Percentiles rank a stretch among this genome's conserved stretches.
Conservation (phyloP, 108 stramenopile species). For the Cyclotella kingstonii region DNA sequence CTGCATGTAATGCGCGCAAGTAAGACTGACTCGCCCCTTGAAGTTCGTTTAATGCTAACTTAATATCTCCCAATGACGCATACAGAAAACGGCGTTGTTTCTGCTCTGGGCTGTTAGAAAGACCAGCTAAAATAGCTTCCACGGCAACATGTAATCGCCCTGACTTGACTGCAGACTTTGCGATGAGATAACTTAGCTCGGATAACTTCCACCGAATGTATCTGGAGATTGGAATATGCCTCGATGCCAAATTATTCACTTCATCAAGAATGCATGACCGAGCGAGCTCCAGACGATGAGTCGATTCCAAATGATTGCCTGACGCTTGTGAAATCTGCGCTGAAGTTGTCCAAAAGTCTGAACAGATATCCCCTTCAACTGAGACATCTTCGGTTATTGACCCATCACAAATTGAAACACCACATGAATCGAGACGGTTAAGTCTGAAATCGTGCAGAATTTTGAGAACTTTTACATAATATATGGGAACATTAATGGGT, state of each 20-base stretch:
- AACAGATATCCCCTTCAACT: not conserved
- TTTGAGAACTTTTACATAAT: not conserved
- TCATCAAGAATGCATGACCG: not conserved
- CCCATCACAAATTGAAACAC: not conserved
- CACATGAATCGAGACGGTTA: not conserved
- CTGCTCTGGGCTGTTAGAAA: slow-evolving; percentile 1
- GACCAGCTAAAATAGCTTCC: slow-evolving; percentile 7
- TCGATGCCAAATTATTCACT: not conserved
- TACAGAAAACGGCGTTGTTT: not conserved
- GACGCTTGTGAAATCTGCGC: not conserved
- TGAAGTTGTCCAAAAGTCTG: not conserved
- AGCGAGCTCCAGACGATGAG: not conserved
- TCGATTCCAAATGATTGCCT: not conserved
- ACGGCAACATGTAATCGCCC: slow-evolving; percentile 7
- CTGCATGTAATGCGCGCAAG: not conserved
- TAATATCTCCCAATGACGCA: slow-evolving; percentile 1
- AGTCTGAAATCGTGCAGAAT: not conserved
- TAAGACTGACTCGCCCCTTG: slow-evolving; percentile 2
- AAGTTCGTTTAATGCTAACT: slow-evolving; percentile 4
- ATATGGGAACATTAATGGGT: too few species aligned
- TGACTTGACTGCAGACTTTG: not conserved
- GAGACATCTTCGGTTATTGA: not conserved
- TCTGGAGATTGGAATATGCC: slow-evolving; percentile 1
- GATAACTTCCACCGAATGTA: slow-evolving; percentile 7
- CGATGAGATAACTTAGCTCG: slow-evolving; percentile 8